These are phyloP conservation scores for Puccinellia tenuiflora DNA, from an alignment of 176 grass and related monocot genomes.

Conservation along the genomic window DNA sequence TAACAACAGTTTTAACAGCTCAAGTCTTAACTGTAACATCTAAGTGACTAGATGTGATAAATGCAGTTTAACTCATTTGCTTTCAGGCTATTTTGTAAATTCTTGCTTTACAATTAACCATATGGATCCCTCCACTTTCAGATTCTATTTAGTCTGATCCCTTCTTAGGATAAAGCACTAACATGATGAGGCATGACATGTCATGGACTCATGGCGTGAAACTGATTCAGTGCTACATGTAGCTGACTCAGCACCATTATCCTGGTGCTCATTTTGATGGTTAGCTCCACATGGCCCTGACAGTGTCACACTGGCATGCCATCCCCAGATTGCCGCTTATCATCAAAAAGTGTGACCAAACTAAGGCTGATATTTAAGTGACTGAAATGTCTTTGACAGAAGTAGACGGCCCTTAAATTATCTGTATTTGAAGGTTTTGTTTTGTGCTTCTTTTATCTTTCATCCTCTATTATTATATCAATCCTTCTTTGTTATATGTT, in stretches of 20 bases:
- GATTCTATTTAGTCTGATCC: not conserved
- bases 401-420: not conserved
- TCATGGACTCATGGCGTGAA: not conserved
- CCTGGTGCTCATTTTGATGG: not conserved
- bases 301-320: not conserved
- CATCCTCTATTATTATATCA: not conserved
- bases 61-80: not conserved
- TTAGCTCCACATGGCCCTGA: not conserved
- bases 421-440: not conserved
- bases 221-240: not conserved
- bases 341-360: not conserved
- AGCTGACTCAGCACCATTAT: not conserved
- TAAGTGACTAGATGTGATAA: not conserved
- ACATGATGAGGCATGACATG: conserved; percentile 14
- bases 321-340: not conserved
- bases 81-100: not conserved
- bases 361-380: not conserved
- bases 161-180: conserved; percentile 3
- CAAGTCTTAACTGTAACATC: not conserved
- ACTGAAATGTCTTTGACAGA: not conserved
- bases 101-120: not conserved
- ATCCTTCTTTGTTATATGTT: not conserved
- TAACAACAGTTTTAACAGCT: not conserved
- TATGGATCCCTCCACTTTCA: not conserved
- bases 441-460: not conserved